Evolutionary conservation across 164 flowering plant species (phyloP).

Genomic region (Stephania yunnanensis): DNA sequence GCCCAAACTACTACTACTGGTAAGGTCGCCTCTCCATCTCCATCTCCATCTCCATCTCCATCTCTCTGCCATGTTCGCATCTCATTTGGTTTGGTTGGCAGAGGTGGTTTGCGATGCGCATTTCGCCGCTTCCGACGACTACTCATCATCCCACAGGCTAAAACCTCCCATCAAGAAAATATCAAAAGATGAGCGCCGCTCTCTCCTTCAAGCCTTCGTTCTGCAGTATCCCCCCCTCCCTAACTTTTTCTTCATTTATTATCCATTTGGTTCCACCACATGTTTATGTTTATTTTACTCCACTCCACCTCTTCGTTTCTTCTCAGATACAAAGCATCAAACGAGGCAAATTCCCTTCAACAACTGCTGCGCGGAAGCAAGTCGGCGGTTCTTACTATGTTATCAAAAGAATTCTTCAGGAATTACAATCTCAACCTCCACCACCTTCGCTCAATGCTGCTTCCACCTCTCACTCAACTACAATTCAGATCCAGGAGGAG

Average conservation of each 20-base stretch:
- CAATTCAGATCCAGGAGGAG: too few species aligned
- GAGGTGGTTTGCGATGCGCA: too few species aligned
- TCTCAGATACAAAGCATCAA: conserved; percentile 43
- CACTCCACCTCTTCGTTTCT: too few species aligned
- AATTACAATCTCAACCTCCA: conserved; percentile 35
- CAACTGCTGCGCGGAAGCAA: conserved; percentile 23
- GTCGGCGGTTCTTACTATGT: conserved; percentile 60
- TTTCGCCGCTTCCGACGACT: too few species aligned
- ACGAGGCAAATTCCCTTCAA: conserved; percentile 53
- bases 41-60: too few species aligned
- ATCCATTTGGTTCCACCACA: neutral
- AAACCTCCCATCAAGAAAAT: conserved; percentile 19
- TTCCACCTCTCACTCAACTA: too few species aligned
- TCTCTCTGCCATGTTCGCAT: too few species aligned
- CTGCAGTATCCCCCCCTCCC: conserved; percentile 28
- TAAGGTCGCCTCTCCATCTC: too few species aligned
- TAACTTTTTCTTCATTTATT: neutral
- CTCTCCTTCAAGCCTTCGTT: conserved; percentile 47
- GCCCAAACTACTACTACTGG: too few species aligned
- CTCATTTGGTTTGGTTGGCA: too few species aligned
- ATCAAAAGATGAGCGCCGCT: conserved; percentile 38
- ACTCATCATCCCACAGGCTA: too few species aligned
- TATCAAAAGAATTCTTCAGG: conserved; percentile 45
- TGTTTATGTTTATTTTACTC: too few species aligned
- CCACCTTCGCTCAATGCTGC: neutral